Conservation (phyloP, 2,329 filamentous ascomycete species). For the Aphanocladium album region DNA sequence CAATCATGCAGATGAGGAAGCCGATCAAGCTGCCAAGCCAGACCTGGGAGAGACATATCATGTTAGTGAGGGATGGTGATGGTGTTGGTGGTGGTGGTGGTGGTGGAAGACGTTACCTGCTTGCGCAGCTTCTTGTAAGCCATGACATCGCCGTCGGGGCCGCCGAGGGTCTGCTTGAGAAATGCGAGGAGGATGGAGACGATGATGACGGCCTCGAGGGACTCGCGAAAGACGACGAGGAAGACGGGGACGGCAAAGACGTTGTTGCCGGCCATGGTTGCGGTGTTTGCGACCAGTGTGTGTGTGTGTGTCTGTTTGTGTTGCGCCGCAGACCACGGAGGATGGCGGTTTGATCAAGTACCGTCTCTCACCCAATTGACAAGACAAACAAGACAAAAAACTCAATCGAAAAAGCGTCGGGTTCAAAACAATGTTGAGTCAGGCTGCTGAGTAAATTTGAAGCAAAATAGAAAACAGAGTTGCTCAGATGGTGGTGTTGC, state of each 20-base stretch:
- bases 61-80: neutral
- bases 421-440: no score
- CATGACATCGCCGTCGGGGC: constrained; percentile 53
- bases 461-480: no score
- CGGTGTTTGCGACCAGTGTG: neutral
- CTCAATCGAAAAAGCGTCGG: no score
- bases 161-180: constrained; percentile 71
- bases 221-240: constrained; percentile 86
- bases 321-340: no score
- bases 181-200: constrained; percentile 84
- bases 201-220: constrained; percentile 77
- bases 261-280: constrained; percentile 55
- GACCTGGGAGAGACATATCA: constrained; percentile 20
- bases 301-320: no score
- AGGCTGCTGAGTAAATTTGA: neutral
- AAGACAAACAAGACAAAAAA: no score
- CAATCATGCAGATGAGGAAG: constrained; percentile 57
- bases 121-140: constrained; percentile 64
- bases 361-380: neutral
- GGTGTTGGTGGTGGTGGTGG: no score
- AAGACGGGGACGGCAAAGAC: constrained; percentile 79
- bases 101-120: constrained; percentile 51
- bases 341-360: neutral
- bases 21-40: constrained; percentile 64
- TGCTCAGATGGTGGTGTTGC: no score